Evolutionary conservation across 495 filamentous ascomycete genomes (phyloP), one percentile per base, ranked within the genome.

Genomic region (Tuber microsphaerosporum): DNA sequence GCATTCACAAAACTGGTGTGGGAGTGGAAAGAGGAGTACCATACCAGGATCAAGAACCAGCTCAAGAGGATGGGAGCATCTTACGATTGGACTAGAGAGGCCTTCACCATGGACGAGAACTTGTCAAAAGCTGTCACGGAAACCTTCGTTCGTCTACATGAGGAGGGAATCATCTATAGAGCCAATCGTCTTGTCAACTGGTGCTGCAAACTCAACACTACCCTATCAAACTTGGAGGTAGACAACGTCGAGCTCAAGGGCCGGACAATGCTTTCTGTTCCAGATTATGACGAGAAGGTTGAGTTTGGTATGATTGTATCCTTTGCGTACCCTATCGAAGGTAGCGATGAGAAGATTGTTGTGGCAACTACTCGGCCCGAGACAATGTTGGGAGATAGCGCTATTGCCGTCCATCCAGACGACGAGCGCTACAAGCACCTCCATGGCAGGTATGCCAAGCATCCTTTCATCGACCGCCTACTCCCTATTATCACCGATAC

Each of bases 281-380:
- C 80, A 9, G 77, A 61, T 34, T 82, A 82, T 41, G 77, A 82
- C 10, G 77, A 82, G 42, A 79, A 76, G 76, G 75, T 82, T 7
- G 81, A 82, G 79, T 83, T 83, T n/a, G 81, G 81, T 70, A 83
- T 93, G 91, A 82, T 92, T 89, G 84, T 88, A 89, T 73, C 83
- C 90, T 80, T 91, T 88, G 75, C 88, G 90, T 86, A 93, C 92
- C 87, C 89, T 88, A 82, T 94, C 91, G 82, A 87, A 86, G 75
- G 89, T 91, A 70, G 91, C 90, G 74, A 90, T 88, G 78, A 68
- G 84, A 87, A 26, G 87, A 89, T 94, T 75, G 89, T 92, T 81
- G 90, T 94, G 74, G 92, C 92, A 45, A 94, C 92, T n/a, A 94
- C 92, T 72, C 88, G 92, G 85, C 88, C 88, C 1, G 92, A 94